Percentiles rank a stretch among this genome's conserved stretches.
Evolutionary conservation across 2,329 filamentous ascomycete genomes (phyloP).

Genomic region (Diplocarpon mali): DNA sequence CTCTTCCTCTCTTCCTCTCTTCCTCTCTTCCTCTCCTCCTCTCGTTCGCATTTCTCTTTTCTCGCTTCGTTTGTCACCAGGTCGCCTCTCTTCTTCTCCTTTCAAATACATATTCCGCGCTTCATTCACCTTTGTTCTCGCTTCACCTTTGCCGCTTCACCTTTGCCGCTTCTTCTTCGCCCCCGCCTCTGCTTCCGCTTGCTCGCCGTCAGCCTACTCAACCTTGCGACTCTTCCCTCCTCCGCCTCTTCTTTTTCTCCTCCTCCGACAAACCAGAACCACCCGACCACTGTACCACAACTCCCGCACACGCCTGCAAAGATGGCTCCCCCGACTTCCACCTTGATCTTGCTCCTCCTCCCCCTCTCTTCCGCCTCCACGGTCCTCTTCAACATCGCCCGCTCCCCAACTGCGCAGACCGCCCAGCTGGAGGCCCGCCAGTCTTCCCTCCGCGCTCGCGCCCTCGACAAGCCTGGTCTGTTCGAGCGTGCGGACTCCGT

Average conservation of each 20-base stretch:
- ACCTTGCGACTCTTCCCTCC: slow-evolving; percentile 1
- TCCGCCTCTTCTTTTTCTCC: slow-evolving; percentile 1
- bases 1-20: not conserved
- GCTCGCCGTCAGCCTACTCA: slow-evolving; percentile 4
- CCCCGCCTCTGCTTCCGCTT: not conserved
- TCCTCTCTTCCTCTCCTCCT: not conserved
- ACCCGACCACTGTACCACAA: not conserved
- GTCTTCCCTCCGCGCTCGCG: slow-evolving; percentile 6
- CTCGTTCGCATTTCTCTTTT: not conserved
- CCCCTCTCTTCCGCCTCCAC: slow-evolving; percentile 10
- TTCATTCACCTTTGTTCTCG: not conserved
- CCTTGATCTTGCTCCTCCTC: slow-evolving; percentile 3
- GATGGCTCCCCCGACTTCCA: not conserved
- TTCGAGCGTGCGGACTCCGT: slow-evolving; percentile 15
- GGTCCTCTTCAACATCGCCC: slow-evolving; percentile 19
- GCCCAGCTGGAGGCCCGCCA: slow-evolving; percentile 18
- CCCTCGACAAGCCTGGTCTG: not conserved
- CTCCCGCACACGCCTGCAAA: not conserved
- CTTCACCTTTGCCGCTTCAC: not conserved
- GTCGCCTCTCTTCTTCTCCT: not conserved
- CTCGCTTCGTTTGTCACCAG: not conserved
- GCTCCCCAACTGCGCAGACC: slow-evolving; percentile 12
- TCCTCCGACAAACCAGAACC: not conserved
- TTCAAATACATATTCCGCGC: no score
- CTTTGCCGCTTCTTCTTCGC: not conserved